phyloP scores from a whole-genome alignment of 306 rosid genomes.

The Castanea sativa region DNA sequence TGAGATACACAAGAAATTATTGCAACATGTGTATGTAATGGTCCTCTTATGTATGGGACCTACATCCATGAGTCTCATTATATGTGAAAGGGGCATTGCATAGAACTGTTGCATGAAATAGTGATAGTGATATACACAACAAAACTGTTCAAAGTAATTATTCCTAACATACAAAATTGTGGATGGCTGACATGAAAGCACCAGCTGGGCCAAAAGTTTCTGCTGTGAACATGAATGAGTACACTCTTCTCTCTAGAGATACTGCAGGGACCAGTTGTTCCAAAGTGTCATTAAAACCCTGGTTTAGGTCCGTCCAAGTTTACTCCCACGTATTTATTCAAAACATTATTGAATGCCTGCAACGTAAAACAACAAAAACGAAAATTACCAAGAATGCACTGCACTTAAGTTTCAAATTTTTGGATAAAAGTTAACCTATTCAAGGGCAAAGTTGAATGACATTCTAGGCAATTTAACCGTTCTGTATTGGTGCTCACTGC shows the following conservation, averaged over 20 bases:
- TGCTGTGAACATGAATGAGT: conserved; percentile 49
- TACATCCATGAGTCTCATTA: too few relatives aligned
- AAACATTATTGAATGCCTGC: conserved; percentile 81
- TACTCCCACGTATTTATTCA: conserved; percentile 80
- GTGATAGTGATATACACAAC: conserved; percentile 16
- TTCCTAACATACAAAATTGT: conserved; percentile 32
- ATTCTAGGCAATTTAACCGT: conserved; percentile 17
- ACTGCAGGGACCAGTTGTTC: conserved; percentile 46
- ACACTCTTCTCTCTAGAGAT: conserved; percentile 49
- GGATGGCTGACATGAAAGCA: conserved; percentile 32
- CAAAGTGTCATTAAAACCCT: conserved; percentile 43
- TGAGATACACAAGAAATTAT: background rate
- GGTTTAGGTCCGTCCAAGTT: conserved; percentile 54
- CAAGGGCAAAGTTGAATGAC: conserved; percentile 18
- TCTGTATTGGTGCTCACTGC: conserved; percentile 3
- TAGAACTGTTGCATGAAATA: too few relatives aligned
- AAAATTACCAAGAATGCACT: background rate
- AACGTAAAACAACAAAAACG: conserved; percentile 11
- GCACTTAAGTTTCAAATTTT: conserved; percentile 3
- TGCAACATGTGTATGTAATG: too few relatives aligned
- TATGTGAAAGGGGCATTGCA: too few relatives aligned
- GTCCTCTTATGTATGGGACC: too few relatives aligned
- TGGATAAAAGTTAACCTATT: conserved; percentile 7
- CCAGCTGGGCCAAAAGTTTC: conserved; percentile 35
- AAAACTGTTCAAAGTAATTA: conserved; percentile 32